Conservation (phyloP, 2,329 filamentous ascomycete species). For the Xylariaceae sp. region DNA sequence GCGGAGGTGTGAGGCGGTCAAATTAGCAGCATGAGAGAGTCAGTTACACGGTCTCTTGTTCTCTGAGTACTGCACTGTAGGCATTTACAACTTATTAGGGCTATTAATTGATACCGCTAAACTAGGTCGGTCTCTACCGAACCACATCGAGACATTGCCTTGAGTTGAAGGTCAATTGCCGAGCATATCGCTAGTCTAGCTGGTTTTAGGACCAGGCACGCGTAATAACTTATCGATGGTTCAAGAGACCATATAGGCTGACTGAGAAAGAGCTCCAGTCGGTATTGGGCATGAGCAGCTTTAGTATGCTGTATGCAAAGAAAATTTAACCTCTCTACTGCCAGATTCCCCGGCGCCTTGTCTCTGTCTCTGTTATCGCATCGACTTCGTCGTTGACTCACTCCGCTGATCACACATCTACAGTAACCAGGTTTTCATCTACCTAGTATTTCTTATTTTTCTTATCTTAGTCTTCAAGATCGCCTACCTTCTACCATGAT, state of each 20-base stretch:
- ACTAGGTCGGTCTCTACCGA: neutral
- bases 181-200: slow-evolving; percentile 1
- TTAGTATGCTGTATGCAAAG: neutral
- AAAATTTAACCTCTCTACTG: neutral
- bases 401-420: neutral
- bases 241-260: slow-evolving; percentile 9
- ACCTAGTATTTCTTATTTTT: neutral
- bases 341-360: no score
- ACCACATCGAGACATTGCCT: neutral
- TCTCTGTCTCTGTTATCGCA: slow-evolving; percentile 1
- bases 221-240: neutral
- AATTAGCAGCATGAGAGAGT: slow-evolving; percentile 9
- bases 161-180: neutral
- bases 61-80: neutral
- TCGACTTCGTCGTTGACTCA: neutral
- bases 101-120: neutral
- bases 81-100: no score
- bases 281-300: slow-evolving; percentile 5
- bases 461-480: neutral
- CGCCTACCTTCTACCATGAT: neutral
- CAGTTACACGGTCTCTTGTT: slow-evolving; percentile 1
- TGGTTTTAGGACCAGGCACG: neutral
- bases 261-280: neutral
- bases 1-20: slow-evolving; percentile 18
- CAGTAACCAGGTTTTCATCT: neutral